Percentiles rank a stretch among this genome's conserved stretches.
Evolutionary conservation across 2,329 filamentous ascomycete species (phyloP).

Genomic region (Hypoxylon sp.): DNA sequence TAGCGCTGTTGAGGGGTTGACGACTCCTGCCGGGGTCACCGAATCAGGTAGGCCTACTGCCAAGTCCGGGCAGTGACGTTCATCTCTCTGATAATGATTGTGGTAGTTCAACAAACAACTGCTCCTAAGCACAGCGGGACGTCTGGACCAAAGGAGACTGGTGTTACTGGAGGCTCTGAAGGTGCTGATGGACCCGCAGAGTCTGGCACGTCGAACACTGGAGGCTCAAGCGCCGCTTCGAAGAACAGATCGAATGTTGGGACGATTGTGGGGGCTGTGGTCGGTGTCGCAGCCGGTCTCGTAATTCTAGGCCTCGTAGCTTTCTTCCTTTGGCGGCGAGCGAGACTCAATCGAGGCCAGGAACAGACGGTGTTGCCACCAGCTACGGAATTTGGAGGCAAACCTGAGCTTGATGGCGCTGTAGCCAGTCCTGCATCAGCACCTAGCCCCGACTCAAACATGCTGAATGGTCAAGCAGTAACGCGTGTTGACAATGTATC

Average conservation of each 20-base stretch:
- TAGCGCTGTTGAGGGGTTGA: constrained; percentile 61
- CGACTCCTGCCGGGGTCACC: constrained; percentile 57
- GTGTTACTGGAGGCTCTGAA: constrained; percentile 23
- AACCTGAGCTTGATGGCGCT: constrained; percentile 49
- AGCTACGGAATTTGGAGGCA: constrained; percentile 24
- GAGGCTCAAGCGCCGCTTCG: constrained; percentile 40
- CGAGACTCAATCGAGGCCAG: constrained; percentile 29
- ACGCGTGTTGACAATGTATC: constrained; percentile 45
- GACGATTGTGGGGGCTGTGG: constrained; percentile 52
- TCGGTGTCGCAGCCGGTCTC: constrained; percentile 53
- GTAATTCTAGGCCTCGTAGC: constrained; percentile 51
- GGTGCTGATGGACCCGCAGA: constrained; percentile 6
- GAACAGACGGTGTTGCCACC: neutral
- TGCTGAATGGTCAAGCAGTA: constrained; percentile 20
- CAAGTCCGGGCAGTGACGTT: neutral
- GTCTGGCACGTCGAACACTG: constrained; percentile 14
- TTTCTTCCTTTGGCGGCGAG: constrained; percentile 54
- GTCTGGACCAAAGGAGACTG: constrained; percentile 37
- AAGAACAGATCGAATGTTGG: constrained; percentile 42
- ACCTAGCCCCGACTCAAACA: constrained; percentile 37
- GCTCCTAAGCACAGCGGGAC: constrained; percentile 27
- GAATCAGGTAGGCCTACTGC: constrained; percentile 52
- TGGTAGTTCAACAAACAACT: constrained; percentile 46
- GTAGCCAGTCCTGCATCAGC: constrained; percentile 22
- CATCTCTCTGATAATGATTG: constrained; percentile 25